Base-by-base conservation (phyloP, 495 filamentous ascomycete species). In the Amphirosellinia nigrospora region DNA sequence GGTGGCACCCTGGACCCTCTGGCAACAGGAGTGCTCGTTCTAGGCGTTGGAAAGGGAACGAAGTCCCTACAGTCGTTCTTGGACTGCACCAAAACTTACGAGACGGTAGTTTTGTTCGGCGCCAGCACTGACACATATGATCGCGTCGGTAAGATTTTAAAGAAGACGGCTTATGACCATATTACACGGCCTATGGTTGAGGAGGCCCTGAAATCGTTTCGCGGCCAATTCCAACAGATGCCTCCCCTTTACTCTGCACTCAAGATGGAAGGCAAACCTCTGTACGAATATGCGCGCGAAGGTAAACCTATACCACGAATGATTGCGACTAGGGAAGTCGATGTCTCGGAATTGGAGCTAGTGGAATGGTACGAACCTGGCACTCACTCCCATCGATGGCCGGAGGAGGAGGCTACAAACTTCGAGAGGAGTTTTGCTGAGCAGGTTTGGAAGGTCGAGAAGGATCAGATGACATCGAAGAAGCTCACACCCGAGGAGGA, bases 1-100 rank as follows among this genome's bases (percentile, higher is more conserved):
- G 96, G 96, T 41, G 96, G 96, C 39, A 99, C 96, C 0, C 86
- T 99, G 4, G 96, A 99, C 74, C 96, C 96, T 3, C 87, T 98
- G 71, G 96, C 96, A 16, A 97, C 93, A 1, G 96, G 96, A 30
- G 93, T 99, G 13, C 85, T 99, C 63, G 91, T 98, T 56, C 82
- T 93, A 2, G 96, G 94, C 43, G 87, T 98, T 10, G 95, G 94
- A 23, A 89, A 88, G 64, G 96, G 94, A 16, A 99, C 96, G 15
- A 98, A 98, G 78, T 79, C 83, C 6, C 86, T 99, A 4, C 82
- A 87, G 61, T 76, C 86, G 16, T 98, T 98, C 74, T 81, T 99
- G 38, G 83, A 83, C 30, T 97, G 96, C 81, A 96, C 92, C 30
- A 99, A 99, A 83, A 89, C 87, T 2, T 99, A 99, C 79, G 94